Conservation (phyloP, 2,329 filamentous ascomycete species). For the Mycosphaerella arachidis region DNA sequence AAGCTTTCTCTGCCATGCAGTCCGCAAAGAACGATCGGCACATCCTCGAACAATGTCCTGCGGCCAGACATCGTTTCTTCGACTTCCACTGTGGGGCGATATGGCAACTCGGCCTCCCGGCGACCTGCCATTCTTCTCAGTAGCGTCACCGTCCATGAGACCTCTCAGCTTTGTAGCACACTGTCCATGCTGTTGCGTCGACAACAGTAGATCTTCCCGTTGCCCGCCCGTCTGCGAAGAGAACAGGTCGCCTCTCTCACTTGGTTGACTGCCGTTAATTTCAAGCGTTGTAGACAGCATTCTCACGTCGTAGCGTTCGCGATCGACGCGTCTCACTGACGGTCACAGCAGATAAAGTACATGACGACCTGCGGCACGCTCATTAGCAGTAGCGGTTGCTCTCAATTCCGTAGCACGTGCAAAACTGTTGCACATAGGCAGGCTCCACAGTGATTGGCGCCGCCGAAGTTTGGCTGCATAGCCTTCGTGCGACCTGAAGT, state of each 20-base stretch:
- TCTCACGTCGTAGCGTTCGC: too few relatives aligned
- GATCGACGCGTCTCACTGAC: too few relatives aligned
- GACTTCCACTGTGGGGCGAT: not conserved
- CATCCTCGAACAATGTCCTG: not conserved
- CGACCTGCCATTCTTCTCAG: not conserved
- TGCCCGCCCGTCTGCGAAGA: not conserved
- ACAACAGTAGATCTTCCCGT: not conserved
- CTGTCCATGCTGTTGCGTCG: not conserved
- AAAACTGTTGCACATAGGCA: not conserved
- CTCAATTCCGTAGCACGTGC: not conserved
- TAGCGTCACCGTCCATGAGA: not conserved
- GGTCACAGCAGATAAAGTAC: too few relatives aligned
- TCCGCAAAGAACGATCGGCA: not conserved
- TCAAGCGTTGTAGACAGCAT: not conserved
- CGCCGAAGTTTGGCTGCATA: not conserved
- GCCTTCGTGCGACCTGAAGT: not conserved
- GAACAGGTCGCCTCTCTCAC: not conserved
- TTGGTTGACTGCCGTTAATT: not conserved
- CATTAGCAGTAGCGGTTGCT: not conserved
- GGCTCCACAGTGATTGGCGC: not conserved
- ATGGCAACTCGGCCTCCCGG: not conserved
- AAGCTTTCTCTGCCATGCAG: not conserved
- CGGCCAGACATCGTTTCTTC: not conserved
- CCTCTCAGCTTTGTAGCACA: not conserved
- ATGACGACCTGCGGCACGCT: not conserved